Evolutionary conservation across 225 moss, liverwort and hornwort genomes (phyloP).

Genomic region (Takakia lepidozioides): DNA sequence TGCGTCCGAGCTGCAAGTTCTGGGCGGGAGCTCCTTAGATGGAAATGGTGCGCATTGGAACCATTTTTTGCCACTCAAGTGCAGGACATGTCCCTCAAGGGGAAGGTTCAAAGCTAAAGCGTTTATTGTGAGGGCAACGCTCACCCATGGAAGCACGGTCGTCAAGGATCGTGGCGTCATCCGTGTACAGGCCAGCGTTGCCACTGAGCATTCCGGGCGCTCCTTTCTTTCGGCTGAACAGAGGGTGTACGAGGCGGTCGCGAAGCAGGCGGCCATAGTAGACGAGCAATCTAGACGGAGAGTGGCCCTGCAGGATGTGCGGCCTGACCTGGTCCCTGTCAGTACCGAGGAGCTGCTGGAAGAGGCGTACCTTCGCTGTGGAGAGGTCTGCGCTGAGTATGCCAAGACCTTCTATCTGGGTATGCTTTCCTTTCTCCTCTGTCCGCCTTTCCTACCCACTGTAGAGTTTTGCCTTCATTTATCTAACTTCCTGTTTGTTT

Average conservation of each 20-base stretch:
- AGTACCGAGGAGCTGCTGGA: conserved; percentile 39
- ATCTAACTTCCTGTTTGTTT: too few relatives aligned
- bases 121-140: too few relatives aligned
- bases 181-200: too few relatives aligned
- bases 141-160: too few relatives aligned
- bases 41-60: too few relatives aligned
- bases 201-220: too few relatives aligned
- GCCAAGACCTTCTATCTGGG: conserved; percentile 91
- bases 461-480: neutral
- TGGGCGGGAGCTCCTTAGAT: too few relatives aligned
- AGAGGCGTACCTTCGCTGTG: conserved; percentile 70
- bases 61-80: too few relatives aligned
- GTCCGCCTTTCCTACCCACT: neutral
- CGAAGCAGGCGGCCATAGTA: conserved; percentile 87
- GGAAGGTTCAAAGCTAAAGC: too few relatives aligned
- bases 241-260: conserved; percentile 68
- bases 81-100: too few relatives aligned
- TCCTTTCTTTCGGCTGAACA: conserved; percentile 81
- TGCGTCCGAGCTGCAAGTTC: too few relatives aligned
- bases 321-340: conserved; percentile 10
- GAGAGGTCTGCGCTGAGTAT: conserved; percentile 89
- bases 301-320: conserved; percentile 10
- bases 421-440: conserved; percentile 11
- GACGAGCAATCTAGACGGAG: conserved; percentile 48
- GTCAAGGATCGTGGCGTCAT: too few relatives aligned